Conservation (phyloP, 2,329 filamentous ascomycete species). For the Penicillium oxalicum region DNA sequence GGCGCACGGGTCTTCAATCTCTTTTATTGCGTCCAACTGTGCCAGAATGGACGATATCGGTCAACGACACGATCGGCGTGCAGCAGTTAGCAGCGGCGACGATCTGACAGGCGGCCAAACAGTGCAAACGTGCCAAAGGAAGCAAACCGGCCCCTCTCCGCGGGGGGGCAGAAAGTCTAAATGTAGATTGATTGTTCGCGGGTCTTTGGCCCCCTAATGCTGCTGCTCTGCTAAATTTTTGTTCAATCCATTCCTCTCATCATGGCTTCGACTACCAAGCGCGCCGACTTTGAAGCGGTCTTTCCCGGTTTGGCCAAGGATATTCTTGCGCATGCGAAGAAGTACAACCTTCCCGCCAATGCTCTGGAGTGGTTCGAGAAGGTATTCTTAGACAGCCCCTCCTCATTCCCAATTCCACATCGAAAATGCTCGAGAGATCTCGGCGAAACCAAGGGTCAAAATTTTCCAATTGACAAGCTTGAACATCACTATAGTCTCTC, state of each 20-base stretch:
- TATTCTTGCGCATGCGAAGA: conserved; percentile 68
- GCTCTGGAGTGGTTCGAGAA: conserved; percentile 81
- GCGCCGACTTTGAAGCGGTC: conserved; percentile 74
- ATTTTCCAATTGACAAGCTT: conserved; percentile 1
- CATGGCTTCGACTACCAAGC: conserved; percentile 67
- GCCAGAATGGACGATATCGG: no score
- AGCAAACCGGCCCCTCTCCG: conserved; percentile 13
- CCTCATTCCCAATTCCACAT: not conserved
- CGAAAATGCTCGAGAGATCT: not conserved
- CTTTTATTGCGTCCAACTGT: no score
- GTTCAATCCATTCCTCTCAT: conserved; percentile 13
- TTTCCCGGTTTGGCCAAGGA: conserved; percentile 82
- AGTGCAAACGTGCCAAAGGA: conserved; percentile 22
- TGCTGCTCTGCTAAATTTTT: conserved; percentile 1
- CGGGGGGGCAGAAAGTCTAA: conserved; percentile 10
- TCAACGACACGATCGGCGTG: not conserved
- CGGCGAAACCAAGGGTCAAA: no score
- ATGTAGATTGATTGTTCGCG: conserved; percentile 3
- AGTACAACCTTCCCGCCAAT: conserved; percentile 76
- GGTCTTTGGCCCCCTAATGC: conserved; percentile 1
- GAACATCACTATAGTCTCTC: conserved; percentile 55
- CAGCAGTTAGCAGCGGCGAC: conserved; percentile 9
- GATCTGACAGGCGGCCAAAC: conserved; percentile 20
- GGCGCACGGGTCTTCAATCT: no score
- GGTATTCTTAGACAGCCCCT: conserved; percentile 44